Percentiles rank a stretch among this genome's conserved stretches.
Evolutionary conservation across 1,139 yeast genomes (phyloP).

Genomic region (Magnusiomyces fungicola): DNA sequence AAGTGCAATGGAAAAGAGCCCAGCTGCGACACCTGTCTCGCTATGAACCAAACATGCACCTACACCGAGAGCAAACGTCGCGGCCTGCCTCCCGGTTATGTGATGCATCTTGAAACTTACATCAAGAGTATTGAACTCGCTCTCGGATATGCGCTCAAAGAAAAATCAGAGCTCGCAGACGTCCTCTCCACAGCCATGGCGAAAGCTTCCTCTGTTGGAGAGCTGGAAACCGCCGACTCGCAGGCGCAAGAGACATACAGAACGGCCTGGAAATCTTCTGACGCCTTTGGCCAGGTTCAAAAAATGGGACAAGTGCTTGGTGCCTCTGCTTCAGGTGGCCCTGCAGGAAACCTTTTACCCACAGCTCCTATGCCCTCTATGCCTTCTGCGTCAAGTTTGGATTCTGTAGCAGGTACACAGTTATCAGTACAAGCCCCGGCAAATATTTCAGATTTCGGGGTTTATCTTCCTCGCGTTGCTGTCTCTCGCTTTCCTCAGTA

Average conservation of each 20-base stretch:
- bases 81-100: constrained; percentile 20
- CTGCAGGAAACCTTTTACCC: background rate
- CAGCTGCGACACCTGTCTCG: constrained; percentile 17
- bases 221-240: background rate
- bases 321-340: background rate
- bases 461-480: background rate
- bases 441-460: background rate
- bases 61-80: constrained; percentile 19
- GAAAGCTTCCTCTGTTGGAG: background rate
- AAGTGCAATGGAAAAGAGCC: constrained; percentile 28
- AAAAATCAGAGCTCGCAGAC: background rate
- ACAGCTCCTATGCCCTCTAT: background rate
- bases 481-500: constrained; percentile 6
- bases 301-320: background rate
- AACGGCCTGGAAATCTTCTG: background rate
- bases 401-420: background rate
- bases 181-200: background rate
- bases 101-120: constrained; percentile 18
- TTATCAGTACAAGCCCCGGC: background rate
- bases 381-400: background rate
- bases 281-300: background rate
- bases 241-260: background rate
- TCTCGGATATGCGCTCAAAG: constrained; percentile 12
- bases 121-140: constrained; percentile 16
- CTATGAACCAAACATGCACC: constrained; percentile 17